Base-by-base conservation (phyloP, 2,329 filamentous ascomycete species). In the Metarhizium robertsii region DNA sequence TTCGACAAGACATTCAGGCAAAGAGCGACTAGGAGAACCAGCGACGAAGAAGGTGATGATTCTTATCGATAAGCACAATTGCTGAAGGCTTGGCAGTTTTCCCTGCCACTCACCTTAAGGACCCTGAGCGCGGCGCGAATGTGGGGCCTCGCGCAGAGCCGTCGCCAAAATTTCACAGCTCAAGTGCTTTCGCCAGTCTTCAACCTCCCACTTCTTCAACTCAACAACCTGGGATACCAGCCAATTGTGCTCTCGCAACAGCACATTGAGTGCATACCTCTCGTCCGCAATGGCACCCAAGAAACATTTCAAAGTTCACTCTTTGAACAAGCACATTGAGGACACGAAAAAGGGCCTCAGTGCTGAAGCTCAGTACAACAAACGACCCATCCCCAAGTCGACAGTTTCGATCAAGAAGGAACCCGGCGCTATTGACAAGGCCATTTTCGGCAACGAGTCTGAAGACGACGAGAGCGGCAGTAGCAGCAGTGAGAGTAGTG, bases 281-380 rank as follows among this genome's bases (percentile, higher is more conserved):
- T 53, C 58, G 56, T 58, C 59, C 58, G 66, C 61, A 58, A 73
- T 73, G 71, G 70, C 68, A 55, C 67, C 68, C 54, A 71, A 69
- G 49, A 62, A 65, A 59, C 63, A 65, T 1, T 73, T 61, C 62
- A 67, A 70, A 59, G 62, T 71, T 18, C 66, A 71, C 48, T 73
- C 70, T 29, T 65, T 73, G 52, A 69, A 51, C 58, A 65, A 71
- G 61, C 69, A 72, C 60, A 68, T 73, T 38, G 68, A 68, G 55
- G 67, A 71, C 52, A 67, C 67, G n/a, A 64, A 70, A 40, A 73
- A 69, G 59, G 66, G 66, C 55, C 57, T 69, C 46, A 67, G 62
- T 46, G 65, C 67, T 38, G 65, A 66, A 25, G 59, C 67, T 36
- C 66, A 69, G 61, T 67, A 61, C 61, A 73, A 70, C 58, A 66